Evolutionary conservation across 352 stramenopile species (phyloP), one percentile per base, ranked within the genome.

Genomic region (Elongisporangium senticosum): DNA sequence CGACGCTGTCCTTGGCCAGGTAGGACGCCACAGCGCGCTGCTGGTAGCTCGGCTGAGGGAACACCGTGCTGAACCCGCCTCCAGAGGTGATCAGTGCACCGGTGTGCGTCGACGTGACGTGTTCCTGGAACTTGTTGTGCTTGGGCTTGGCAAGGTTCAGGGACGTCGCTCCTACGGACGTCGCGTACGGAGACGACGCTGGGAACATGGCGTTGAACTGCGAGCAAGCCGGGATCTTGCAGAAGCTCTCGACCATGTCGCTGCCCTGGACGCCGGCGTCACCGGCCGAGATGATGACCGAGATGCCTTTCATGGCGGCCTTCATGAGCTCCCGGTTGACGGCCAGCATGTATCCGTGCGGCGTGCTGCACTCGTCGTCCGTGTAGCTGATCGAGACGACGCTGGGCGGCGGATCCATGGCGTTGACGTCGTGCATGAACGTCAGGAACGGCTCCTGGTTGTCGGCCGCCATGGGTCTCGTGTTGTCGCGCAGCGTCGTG

Each of bases 311-410:
- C 39, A 87, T 61, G 7, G 80, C 83, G 2, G 79, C 76, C 56
- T 93, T 93, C 70, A 86, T 87, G 49, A 93, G 73, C 55, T 93
- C 83, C 2, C 69, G 64, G 59, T 90, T 87, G 15, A 93, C 75
- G 1, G 79, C 75, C 24, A 69, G 62, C 0, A 75, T 75, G 60
- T 93, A 93, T 11, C 57, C 65, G 4, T 37, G 23, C 0, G 83
- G 79, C 14, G 90, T 59, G 22, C 77, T 82, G 61, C 80, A 90
- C 63, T 93, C 83, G 50, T 93, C 83, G 62, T 93, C 83, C 13
- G 83, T 86, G 69, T 93, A 93, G 62, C 83, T 93, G 59, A 93
- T 81, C 17, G 80, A 90, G 7, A 93, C 77, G 24, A 90, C 83
- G 4, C 73, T 60, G 4, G 83, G 83, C 22, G 74, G 59, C 2